A percentile compares a stretch with the other conserved stretches of the same genome.
Evolutionary conservation across 441 rosid genomes (phyloP).

Genomic region (Raphanus hybrid): DNA sequence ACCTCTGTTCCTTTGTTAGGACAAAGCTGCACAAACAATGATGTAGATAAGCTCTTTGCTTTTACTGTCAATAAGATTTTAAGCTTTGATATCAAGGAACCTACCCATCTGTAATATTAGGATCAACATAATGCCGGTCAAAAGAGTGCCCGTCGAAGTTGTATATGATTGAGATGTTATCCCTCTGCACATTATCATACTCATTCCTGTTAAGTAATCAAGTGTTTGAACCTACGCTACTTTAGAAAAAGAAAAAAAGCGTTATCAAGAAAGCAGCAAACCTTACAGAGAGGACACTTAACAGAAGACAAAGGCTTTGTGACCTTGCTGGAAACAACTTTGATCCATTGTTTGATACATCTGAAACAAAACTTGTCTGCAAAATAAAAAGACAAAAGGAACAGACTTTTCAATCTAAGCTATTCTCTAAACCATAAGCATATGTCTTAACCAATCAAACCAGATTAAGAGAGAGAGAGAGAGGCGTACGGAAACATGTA

Average conservation of each 20-base stretch:
- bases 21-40: conserved; percentile 53
- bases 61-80: background rate
- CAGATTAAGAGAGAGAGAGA: too few species aligned
- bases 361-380: conserved; percentile 90
- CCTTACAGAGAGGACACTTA: conserved; percentile 95
- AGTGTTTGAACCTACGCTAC: background rate
- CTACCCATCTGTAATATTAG: conserved; percentile 57
- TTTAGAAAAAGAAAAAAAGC: background rate
- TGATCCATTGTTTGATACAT: conserved; percentile 81
- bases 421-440: too few species aligned
- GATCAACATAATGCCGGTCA: conserved; percentile 61
- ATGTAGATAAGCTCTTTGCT: background rate
- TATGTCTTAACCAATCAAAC: too few species aligned
- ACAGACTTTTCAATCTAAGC: background rate
- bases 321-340: conserved; percentile 67
- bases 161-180: conserved; percentile 69
- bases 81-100: background rate
- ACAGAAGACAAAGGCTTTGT: conserved; percentile 53
- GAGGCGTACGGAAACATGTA: too few species aligned
- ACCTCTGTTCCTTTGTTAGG: conserved; percentile 65
- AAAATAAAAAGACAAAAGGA: background rate
- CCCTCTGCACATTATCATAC: conserved; percentile 53
- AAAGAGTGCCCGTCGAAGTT: conserved; percentile 71
- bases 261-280: conserved; percentile 35
- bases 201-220: background rate